Conservation (phyloP, 768 basidiomycete genomes). For the Russula emetica region DNA sequence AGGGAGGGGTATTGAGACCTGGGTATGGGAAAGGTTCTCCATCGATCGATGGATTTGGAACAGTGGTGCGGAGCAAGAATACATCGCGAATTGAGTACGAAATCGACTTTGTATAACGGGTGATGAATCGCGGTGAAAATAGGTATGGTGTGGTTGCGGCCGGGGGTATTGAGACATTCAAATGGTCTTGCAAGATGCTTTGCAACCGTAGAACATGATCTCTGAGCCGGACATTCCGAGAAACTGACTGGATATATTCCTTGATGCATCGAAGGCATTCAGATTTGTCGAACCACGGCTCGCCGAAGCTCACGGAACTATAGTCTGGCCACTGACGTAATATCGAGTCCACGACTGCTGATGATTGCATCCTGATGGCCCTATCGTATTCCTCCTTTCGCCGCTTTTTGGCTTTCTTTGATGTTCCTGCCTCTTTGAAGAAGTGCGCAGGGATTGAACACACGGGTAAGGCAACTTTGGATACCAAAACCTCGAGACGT, state of each 20-base stretch:
- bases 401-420: not conserved
- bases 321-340: not conserved
- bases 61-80: not conserved
- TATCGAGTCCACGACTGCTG: not conserved
- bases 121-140: not conserved
- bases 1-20: too few species aligned
- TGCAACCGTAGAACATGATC: slow-evolving; percentile 10
- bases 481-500: not conserved
- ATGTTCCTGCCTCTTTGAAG: too few species aligned
- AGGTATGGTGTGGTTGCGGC: not conserved
- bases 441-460: not conserved
- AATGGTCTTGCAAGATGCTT: not conserved
- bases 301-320: not conserved
- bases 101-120: not conserved
- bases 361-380: not conserved
- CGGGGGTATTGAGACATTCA: not conserved
- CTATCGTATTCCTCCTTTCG: not conserved
- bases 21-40: not conserved
- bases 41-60: not conserved
- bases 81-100: not conserved
- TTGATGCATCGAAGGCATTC: not conserved
- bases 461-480: not conserved
- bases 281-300: slow-evolving; percentile 1
- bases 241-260: slow-evolving; percentile 5
- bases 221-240: not conserved